These are phyloP conservation scores for Diaporthe vexans DNA, from an alignment of 2,329 filamentous ascomycete species.

Conservation along the genomic window DNA sequence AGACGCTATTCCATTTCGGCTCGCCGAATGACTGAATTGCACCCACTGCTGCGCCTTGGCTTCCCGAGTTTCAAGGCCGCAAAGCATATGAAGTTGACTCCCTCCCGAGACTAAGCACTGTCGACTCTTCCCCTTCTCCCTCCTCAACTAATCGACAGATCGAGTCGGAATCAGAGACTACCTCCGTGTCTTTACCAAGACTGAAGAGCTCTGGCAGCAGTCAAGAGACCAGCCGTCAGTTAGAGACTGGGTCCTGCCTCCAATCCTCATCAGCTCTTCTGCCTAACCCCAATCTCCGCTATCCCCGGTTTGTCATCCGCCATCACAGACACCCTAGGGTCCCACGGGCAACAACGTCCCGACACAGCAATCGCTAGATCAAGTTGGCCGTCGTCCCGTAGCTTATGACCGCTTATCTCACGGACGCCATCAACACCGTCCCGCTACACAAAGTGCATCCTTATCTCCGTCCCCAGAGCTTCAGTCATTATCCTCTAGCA, in stretches of 20 bases:
- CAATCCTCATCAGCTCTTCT: conserved; percentile 28
- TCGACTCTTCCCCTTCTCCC: conserved; percentile 19
- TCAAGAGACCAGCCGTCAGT: conserved; percentile 35
- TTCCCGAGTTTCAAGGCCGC: conserved; percentile 41
- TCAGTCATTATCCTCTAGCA: conserved; percentile 32
- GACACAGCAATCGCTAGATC: not conserved
- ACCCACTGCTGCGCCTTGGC: conserved; percentile 34
- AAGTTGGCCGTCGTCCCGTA: not conserved
- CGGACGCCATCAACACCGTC: not conserved
- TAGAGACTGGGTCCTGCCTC: conserved; percentile 26
- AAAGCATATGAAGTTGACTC: conserved; percentile 42
- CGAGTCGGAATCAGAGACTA: conserved; percentile 4
- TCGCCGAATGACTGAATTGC: conserved; percentile 38
- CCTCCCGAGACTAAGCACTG: conserved; percentile 25
- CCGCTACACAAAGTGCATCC: conserved; percentile 21
- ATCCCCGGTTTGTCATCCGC: conserved; percentile 30
- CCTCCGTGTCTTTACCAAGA: conserved; percentile 23
- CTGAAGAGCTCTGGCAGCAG: conserved; percentile 37
- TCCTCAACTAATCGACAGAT: conserved; percentile 13
- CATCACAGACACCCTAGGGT: no score
- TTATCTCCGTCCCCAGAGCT: not conserved
- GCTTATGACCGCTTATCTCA: not conserved
- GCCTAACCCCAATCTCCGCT: conserved; percentile 34
- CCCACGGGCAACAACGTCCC: not conserved
- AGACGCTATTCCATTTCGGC: conserved; percentile 40